Base-by-base conservation (phyloP, 2,329 filamentous ascomycete genomes). In the Sphaerulina vaccinii region DNA sequence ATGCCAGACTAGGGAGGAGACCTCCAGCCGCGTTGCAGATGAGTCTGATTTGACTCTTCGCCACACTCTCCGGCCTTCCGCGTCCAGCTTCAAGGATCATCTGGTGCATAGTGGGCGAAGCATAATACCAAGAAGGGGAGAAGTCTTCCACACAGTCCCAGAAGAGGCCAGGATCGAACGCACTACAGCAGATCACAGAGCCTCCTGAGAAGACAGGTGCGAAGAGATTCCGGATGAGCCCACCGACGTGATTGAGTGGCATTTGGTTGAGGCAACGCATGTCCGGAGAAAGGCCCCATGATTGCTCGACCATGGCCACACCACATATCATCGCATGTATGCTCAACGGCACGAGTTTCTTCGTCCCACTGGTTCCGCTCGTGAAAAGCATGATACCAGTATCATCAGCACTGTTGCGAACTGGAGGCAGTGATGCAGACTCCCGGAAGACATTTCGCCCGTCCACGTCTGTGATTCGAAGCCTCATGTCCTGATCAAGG, bases 241-340 rank as follows among this genome's bases (percentile, higher is more conserved):
- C 79, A 37, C 79, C 79, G 35, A 61, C 55, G 63, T 82, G 79
- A 62, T 80, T 79, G 5, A 83, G 65, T 0, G 79, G 79, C 79
- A 82, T 82, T 75, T 81, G 80, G 60, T 82, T 82, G 19, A 81
- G 62, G 60, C 79, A 82, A 0, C 74, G 70, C 57, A 81, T 79
- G 1, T 65, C 61, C 1, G 69, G 60, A 1, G 65, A 72, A 15
- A 82, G 61, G 1, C 74, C 75, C 76, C 79, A 81, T 0, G 77
- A 80, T 15, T 79, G 73, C 22, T 80, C 75, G 4, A 81, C 78
- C 51, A 77, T 77, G 1, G 73, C 70, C 3, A 79, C 74, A 2
- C 79, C 79, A 6, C 72, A 68, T 7, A 81, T 65, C 44, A 82
- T 73, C 2, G 77, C 75, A 52, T 79, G 74, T 0, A 74, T 68